These are phyloP conservation scores for Geotrichum fermentans DNA, from an alignment of 1,139 yeast species.

Conservation along the genomic window DNA sequence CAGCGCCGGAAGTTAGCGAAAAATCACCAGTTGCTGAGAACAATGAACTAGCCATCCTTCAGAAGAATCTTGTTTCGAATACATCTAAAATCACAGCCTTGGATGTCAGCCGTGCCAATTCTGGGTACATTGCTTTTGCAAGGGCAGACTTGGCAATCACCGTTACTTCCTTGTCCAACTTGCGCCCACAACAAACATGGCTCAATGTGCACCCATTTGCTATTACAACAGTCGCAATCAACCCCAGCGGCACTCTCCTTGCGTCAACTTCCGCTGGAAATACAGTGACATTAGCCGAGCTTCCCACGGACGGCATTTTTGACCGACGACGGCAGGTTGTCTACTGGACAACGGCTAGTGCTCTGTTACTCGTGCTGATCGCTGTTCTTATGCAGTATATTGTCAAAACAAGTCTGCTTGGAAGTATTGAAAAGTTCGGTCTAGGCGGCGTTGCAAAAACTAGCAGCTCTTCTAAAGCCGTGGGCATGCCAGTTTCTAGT, in stretches of 20 bases:
- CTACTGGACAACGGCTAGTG: constrained; percentile 46
- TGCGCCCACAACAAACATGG: constrained; percentile 48
- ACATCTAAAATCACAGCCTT: constrained; percentile 58
- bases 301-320: constrained; percentile 49
- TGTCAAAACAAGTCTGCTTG: constrained; percentile 32
- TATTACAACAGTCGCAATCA: constrained; percentile 67
- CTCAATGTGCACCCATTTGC: constrained; percentile 73
- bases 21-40: constrained; percentile 40
- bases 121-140: constrained; percentile 60
- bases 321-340: constrained; percentile 44
- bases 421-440: constrained; percentile 10
- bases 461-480: neutral
- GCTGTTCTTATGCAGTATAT: constrained; percentile 41
- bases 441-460: neutral
- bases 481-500: neutral
- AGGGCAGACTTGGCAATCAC: constrained; percentile 71
- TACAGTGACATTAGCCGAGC: constrained; percentile 55
- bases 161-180: constrained; percentile 48
- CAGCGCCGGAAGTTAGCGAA: constrained; percentile 22
- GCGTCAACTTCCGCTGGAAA: constrained; percentile 83
- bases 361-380: constrained; percentile 42
- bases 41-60: constrained; percentile 45
- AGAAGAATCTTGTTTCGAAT: constrained; percentile 13
- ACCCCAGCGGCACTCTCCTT: constrained; percentile 61
- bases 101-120: constrained; percentile 41